Evolutionary conservation across 176 grass and related monocot genomes (phyloP).

Genomic region (Typha latifolia): DNA sequence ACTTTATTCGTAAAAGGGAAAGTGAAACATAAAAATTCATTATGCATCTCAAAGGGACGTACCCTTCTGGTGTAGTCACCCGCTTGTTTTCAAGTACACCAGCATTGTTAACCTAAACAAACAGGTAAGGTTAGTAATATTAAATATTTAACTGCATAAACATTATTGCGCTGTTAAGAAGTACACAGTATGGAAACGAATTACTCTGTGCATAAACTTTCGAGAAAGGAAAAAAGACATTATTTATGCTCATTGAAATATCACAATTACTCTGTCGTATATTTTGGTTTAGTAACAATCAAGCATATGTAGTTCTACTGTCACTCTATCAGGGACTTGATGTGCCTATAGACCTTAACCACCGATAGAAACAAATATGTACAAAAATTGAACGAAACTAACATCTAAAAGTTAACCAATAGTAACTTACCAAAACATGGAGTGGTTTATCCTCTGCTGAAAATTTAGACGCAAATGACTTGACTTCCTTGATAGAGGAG

Average conservation of each 20-base stretch:
- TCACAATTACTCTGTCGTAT: too few species aligned
- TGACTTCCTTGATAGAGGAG: slow-evolving; percentile 66
- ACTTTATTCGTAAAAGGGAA: neutral
- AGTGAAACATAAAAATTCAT: neutral
- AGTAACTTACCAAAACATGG: slow-evolving; percentile 75
- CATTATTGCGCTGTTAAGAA: too few species aligned
- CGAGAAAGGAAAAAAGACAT: too few species aligned
- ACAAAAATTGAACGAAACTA: slow-evolving; percentile 7
- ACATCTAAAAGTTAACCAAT: neutral
- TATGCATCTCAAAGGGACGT: slow-evolving; percentile 8
- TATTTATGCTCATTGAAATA: too few species aligned
- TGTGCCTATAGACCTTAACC: too few species aligned
- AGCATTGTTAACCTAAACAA: slow-evolving; percentile 86
- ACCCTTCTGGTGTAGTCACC: slow-evolving; percentile 68
- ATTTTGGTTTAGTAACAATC: too few species aligned
- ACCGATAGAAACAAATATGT: too few species aligned
- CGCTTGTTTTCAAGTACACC: slow-evolving; percentile 68
- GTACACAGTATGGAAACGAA: too few species aligned
- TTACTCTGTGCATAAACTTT: too few species aligned
- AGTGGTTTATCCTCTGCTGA: slow-evolving; percentile 49
- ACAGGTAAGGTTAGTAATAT: slow-evolving; percentile 5
- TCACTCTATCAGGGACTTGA: too few species aligned
- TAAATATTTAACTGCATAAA: too few species aligned
- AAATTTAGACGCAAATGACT: slow-evolving; percentile 69
- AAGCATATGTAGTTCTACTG: too few species aligned